Base-by-base conservation (phyloP, 805 yeast genomes). In the Candida koratica region DNA sequence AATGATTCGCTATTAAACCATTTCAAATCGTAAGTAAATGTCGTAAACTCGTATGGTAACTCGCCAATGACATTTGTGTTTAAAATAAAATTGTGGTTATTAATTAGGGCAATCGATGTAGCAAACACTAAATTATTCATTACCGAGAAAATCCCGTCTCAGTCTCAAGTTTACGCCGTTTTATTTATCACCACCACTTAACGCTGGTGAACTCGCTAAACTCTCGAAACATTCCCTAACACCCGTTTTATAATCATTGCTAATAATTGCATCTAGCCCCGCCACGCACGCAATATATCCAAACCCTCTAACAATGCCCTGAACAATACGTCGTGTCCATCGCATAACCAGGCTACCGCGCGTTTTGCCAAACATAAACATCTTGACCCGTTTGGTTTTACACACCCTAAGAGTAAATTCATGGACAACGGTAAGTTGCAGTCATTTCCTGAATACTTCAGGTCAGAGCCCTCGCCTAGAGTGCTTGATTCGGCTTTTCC, bases 401-500 rank as follows among this genome's bases (percentile, higher is more conserved):
- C 15, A 25, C 11, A 8, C 11, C 8, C 11, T 20, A 20, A 20
- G 24, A 8, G 10, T 8, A 7, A 7, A 27, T 15, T 6, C 5
- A 30, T 28, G 38, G 36, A 37, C 10, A 32, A 37, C 10, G 16
- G 32, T 25, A 32, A 33, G 13, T 20, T 41, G 36, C 27, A 18
- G 11, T 25, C 53, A 5, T 34, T 46, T 13, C 55, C 56, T 13
- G 42, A 41, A 19, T 47, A 40, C 32, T 38, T 47, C 9, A 42
- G 52, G 37, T 38, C 47, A 20, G 56, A 56, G 36, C 51, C 49
- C 10, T 52, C 58, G 0, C 54, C 58, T 8, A 44, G 49, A 28
- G 46, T 51, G 6, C 49, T 49, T 28, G 58, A 75, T 45, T 71
- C 77, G 8, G 75, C 81, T 4, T 84, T 84, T 46, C 94, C 94